These are phyloP conservation scores for Samsoniella hepiali DNA, from an alignment of 2,329 filamentous ascomycete species.

Conservation along the genomic window DNA sequence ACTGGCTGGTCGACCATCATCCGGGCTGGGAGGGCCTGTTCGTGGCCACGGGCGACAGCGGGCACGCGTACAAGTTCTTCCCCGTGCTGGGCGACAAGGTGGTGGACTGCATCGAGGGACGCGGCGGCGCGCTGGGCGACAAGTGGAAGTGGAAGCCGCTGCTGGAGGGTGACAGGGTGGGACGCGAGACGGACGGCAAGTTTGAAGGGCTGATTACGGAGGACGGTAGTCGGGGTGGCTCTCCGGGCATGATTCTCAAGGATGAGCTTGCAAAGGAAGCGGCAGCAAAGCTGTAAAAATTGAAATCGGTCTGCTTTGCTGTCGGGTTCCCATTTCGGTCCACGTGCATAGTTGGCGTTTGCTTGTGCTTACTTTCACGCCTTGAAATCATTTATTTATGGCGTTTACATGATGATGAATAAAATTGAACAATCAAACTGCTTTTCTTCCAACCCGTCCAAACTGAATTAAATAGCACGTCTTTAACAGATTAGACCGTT, in stretches of 20 bases:
- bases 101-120: constrained; percentile 50
- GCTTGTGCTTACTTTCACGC: not conserved
- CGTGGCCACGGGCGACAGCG: constrained; percentile 60
- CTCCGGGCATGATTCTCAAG: constrained; percentile 43
- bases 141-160: constrained; percentile 65
- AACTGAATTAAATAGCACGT: too few species aligned
- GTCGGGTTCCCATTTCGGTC: not conserved
- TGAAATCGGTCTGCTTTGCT: not conserved
- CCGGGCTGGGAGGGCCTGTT: constrained; percentile 58
- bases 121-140: constrained; percentile 48
- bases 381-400: not conserved
- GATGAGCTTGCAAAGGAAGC: constrained; percentile 39
- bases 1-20: constrained; percentile 70
- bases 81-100: constrained; percentile 63
- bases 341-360: not conserved
- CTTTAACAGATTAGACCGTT: too few species aligned
- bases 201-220: constrained; percentile 44
- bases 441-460: too few species aligned
- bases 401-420: not conserved
- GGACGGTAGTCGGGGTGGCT: constrained; percentile 52
- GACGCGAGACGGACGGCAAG: constrained; percentile 34
- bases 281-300: constrained; percentile 18
- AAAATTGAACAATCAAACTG: too few species aligned
- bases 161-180: constrained; percentile 33
- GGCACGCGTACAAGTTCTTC: constrained; percentile 67